Evolutionary conservation across 2,329 filamentous ascomycete genomes (phyloP).

Genomic region (Colletotrichum destructivum): DNA sequence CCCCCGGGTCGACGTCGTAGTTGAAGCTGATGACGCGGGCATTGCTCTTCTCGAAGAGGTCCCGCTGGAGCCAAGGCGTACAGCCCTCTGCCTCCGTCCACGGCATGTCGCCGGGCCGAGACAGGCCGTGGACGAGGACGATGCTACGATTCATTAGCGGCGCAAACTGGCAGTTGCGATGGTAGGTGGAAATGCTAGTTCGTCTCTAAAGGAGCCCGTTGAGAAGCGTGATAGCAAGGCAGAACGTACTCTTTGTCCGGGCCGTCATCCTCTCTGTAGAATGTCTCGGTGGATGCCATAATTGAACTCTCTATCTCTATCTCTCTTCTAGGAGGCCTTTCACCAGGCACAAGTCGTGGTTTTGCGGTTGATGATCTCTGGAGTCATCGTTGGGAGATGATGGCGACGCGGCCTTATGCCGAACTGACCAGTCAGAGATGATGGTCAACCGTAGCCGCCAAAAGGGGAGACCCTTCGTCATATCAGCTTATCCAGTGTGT

Average conservation of each 20-base stretch:
- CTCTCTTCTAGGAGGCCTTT: no score
- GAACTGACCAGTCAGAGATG: no score
- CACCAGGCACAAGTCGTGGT: no score
- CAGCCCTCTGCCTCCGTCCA: background rate
- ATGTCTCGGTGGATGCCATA: background rate
- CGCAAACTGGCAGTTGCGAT: background rate
- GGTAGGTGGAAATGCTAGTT: no score
- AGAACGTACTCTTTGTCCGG: constrained; percentile 1
- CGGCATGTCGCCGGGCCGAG: background rate
- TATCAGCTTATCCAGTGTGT: no score
- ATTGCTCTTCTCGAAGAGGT: background rate
- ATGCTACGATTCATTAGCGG: background rate
- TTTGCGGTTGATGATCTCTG: no score
- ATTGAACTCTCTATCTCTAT: background rate
- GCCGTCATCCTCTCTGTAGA: background rate
- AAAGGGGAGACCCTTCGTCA: no score
- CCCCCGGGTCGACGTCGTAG: background rate
- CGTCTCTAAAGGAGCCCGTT: no score
- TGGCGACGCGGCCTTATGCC: no score
- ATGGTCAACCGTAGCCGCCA: no score
- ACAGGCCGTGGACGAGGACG: background rate
- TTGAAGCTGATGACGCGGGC: background rate
- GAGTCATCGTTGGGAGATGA: no score
- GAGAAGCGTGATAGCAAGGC: background rate
- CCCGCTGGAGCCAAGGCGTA: background rate